Evolutionary conservation across 2,329 filamentous ascomycete genomes (phyloP).

Genomic region (Alternaria triticimaculans): DNA sequence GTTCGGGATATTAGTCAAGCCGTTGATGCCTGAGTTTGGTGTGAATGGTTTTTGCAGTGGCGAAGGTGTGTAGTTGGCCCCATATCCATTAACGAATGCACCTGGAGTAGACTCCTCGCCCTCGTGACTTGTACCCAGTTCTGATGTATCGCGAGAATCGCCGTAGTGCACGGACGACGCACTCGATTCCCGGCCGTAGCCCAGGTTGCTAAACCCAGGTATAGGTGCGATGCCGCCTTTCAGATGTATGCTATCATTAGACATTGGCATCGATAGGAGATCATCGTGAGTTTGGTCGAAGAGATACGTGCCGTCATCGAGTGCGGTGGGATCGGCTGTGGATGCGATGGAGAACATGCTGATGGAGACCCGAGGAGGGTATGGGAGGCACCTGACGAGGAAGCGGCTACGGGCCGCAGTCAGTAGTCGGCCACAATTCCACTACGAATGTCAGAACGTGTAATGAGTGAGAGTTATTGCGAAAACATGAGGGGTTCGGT

Average conservation of each 20-base stretch:
- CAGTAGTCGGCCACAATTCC: conserved; percentile 23
- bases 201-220: conserved; percentile 45
- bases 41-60: conserved; percentile 38
- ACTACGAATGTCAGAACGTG: conserved; percentile 16
- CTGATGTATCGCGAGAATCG: conserved; percentile 46
- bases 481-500: conserved; percentile 36
- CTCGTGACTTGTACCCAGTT: conserved; percentile 43
- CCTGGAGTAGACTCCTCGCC: conserved; percentile 40
- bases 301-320: conserved; percentile 45
- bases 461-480: conserved; percentile 18
- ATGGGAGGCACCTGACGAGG: conserved; percentile 39
- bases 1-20: conserved; percentile 13
- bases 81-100: conserved; percentile 35
- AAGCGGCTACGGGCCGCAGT: conserved; percentile 28
- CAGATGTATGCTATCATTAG: conserved; percentile 42
- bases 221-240: conserved; percentile 42
- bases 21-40: conserved; percentile 27
- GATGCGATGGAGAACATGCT: conserved; percentile 47
- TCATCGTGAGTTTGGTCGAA: conserved; percentile 43
- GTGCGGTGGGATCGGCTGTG: conserved; percentile 40
- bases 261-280: conserved; percentile 41
- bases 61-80: conserved; percentile 37
- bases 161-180: conserved; percentile 50
- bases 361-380: conserved; percentile 22
- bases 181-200: conserved; percentile 48